Evolutionary conservation across 1,284 basidiomycete species (phyloP).

Genomic region (Trametes sp.): DNA sequence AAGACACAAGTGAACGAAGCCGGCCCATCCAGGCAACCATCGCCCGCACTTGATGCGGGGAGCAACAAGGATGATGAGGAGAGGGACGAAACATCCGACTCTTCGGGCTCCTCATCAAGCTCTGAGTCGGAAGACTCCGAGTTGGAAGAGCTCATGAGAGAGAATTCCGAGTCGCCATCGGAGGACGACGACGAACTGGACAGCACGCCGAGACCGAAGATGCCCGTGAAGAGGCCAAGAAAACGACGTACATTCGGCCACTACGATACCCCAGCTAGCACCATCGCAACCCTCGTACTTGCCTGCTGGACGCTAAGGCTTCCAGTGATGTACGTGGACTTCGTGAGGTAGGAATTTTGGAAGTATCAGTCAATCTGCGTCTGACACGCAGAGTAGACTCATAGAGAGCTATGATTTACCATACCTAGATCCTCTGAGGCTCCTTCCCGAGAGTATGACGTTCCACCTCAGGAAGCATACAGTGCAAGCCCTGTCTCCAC

Average conservation of each 20-base stretch:
- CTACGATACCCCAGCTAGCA: conserved; percentile 65
- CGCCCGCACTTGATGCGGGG: background rate
- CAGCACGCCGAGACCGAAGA: conserved; percentile 25
- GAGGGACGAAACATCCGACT: conserved; percentile 1
- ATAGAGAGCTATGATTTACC: conserved; percentile 82
- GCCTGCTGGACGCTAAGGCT: conserved; percentile 82
- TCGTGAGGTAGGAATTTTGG: conserved; percentile 60
- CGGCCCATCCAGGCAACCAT: conserved; percentile 9
- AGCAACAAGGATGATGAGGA: conserved; percentile 36
- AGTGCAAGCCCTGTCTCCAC: conserved; percentile 70
- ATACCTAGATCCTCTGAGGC: conserved; percentile 78
- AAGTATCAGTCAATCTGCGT: background rate
- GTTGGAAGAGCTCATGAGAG: conserved; percentile 59
- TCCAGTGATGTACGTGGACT: conserved; percentile 78
- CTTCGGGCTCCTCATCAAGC: conserved; percentile 26
- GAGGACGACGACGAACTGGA: conserved; percentile 50
- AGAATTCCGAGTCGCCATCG: conserved; percentile 60
- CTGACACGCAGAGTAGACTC: conserved; percentile 50
- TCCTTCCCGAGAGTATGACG: conserved; percentile 71
- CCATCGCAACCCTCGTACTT: conserved; percentile 71
- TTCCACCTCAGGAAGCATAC: conserved; percentile 75
- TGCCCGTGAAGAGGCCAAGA: background rate
- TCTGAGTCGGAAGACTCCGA: conserved; percentile 45
- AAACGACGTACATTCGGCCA: conserved; percentile 33
- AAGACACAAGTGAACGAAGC: conserved; percentile 12